Evolutionary conservation across 2,329 filamentous ascomycete genomes (phyloP).

Genomic region (Calonectria hawksworthii): DNA sequence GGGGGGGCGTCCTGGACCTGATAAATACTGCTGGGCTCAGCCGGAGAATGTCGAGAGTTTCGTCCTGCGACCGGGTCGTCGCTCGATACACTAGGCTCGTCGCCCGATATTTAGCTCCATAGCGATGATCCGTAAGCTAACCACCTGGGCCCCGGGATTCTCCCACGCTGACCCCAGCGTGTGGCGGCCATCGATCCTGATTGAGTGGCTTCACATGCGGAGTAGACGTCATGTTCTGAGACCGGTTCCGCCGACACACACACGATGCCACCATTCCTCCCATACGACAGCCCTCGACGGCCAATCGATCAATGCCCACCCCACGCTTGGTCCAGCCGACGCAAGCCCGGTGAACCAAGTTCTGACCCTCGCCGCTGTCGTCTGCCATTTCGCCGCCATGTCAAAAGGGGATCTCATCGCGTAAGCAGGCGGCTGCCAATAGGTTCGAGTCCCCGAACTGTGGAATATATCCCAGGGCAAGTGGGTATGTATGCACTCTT

Average conservation of each 20-base stretch:
- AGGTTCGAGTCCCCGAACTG: slow-evolving; percentile 33
- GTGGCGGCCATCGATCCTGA: slow-evolving; percentile 40
- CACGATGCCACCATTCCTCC: slow-evolving; percentile 7
- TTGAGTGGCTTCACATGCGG: slow-evolving; percentile 42
- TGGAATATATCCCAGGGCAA: slow-evolving; percentile 30
- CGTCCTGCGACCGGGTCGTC: slow-evolving; percentile 42
- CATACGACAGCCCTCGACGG: neutral
- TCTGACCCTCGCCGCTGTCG: slow-evolving; percentile 22
- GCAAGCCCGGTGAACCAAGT: slow-evolving; percentile 19
- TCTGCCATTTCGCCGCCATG: slow-evolving; percentile 30
- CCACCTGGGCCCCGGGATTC: slow-evolving; percentile 32
- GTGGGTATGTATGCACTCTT: slow-evolving; percentile 17
- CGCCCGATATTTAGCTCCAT: slow-evolving; percentile 36
- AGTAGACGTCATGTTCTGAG: slow-evolving; percentile 45
- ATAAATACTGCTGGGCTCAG: slow-evolving; percentile 32
- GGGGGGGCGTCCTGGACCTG: slow-evolving; percentile 34
- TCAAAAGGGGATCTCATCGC: slow-evolving; percentile 35
- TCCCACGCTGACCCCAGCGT: slow-evolving; percentile 42
- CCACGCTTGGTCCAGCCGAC: slow-evolving; percentile 23
- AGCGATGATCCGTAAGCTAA: slow-evolving; percentile 47
- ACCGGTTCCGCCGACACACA: slow-evolving; percentile 39
- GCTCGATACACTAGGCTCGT: slow-evolving; percentile 31
- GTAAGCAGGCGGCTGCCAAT: slow-evolving; percentile 36
- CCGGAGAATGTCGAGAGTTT: slow-evolving; percentile 34
- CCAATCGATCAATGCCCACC: slow-evolving; percentile 20